Base-by-base conservation (phyloP, 2,329 filamentous ascomycete genomes). In the Leptographium procerum region DNA sequence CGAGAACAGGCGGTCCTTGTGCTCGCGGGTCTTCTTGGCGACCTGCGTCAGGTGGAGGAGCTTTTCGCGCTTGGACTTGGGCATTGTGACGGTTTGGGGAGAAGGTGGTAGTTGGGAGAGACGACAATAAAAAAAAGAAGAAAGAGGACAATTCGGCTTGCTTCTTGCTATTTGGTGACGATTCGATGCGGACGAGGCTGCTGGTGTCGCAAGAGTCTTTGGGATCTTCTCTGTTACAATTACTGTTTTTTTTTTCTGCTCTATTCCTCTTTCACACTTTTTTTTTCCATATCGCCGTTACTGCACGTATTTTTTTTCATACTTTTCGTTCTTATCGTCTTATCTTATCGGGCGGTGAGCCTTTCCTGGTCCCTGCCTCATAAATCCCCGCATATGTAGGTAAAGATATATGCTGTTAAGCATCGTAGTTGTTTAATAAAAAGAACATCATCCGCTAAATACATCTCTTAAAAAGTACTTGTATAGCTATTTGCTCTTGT, bases 61-160 rank as follows among this genome's bases (percentile, higher is more conserved):
- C 75, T 87, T 92, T 67, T 87, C 82, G 74, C 94, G 89, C 81
- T 94, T 97, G 63, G 94, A 97, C 79, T 95, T 91, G 71, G 94
- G 94, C 94, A 99, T 99, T 64, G 68, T 77, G 52, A 64, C 63
- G 52, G 54, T 45, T 28, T 24, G 13, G 47, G 11, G 34, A 50
- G 52, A 13, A 19, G 29, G 24, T 8, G 26, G 14, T 10, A 9
- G n/a, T 52, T 29, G 36, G 47, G 55, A 14, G n/a, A 24, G 11
- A 16, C 9, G 34, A 7, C 34, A 10, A 13, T 13, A 16, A 16
- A 36, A 7, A 8, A 13, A 10, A 36, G 7, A 19, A 13, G 36
- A 19, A n/a, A 40, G 14, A 40, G 36, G 36, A 7, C 13, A 40
- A n/a, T n/a, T n/a, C n/a, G n/a, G n/a, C n/a, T n/a, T n/a, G n/a